Evolutionary conservation across 805 yeast species (phyloP), one percentile per base, ranked within the genome.

Genomic region (Lachancea sp.): DNA sequence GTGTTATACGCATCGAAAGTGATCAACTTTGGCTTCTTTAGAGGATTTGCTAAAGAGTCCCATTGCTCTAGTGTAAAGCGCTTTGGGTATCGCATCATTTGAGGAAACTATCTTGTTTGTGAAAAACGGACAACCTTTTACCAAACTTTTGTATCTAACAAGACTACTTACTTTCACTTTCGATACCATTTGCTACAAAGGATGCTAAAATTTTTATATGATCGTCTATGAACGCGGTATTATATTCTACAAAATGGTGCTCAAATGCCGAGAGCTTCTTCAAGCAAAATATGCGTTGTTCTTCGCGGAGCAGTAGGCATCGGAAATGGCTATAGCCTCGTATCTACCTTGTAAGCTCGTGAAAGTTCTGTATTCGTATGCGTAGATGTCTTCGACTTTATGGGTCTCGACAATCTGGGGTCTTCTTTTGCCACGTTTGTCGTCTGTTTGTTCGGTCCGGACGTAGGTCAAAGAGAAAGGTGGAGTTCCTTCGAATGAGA

Each of bases 261-360:
- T 15, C 10, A 4, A n/a, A 27, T 19, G 29, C 27, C 13, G 29
- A 31, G 18, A 31, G 18, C 36, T 17, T 20, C 17, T 16, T 33
- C 37, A 40, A 35, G 37, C 37, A 43, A 59, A 60, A 36, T 56
- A 62, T 41, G 64, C 64, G 43, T 70, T 72, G 45, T 69, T 71
- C 54, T 72, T 68, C 12, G 74, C 73, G 42, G 62, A 67, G 71
- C 99, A 93, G 64, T 69, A 84, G 8, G 85, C 83, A 67, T 93
- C 99, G 37, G 78, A 78, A n/a, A 93, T 79, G 58, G 83, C 89
- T 36, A 88, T 76, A 5, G 97, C 97, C 64, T 90, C 96, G 59
- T 93, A 93, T 2, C 87, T 83, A 38, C 99, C 99, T 62, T 90
- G 96, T 52, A 87, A 68, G 53, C 86, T 84, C 1, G 95, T 91